Evolutionary conservation across 202 grass and related monocot genomes (phyloP).

Genomic region (Panicum hallii): DNA sequence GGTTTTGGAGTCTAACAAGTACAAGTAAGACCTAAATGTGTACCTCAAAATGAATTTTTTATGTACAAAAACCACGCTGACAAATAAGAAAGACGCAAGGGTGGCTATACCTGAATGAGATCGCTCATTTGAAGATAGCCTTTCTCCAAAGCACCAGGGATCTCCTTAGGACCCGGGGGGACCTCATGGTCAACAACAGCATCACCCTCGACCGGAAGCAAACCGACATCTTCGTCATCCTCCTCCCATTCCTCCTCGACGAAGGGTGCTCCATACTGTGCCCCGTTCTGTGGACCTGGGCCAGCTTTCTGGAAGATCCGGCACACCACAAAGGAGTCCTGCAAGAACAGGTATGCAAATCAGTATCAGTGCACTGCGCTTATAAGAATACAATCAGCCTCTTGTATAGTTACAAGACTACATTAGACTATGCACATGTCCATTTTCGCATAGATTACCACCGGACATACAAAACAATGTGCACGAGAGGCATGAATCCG

Average conservation of each 20-base stretch:
- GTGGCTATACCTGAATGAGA: slow-evolving; percentile 61
- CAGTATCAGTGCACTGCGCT: neutral
- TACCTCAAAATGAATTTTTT: neutral
- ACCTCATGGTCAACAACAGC: slow-evolving; percentile 38
- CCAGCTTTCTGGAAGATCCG: slow-evolving; percentile 94
- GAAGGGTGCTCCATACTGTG: slow-evolving; percentile 92
- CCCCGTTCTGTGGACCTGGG: slow-evolving; percentile 81
- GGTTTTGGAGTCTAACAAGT: neutral
- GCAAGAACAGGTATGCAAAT: slow-evolving; percentile 5
- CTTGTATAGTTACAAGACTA: no score
- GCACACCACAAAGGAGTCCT: slow-evolving; percentile 93
- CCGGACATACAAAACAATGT: neutral
- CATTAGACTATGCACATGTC: no score
- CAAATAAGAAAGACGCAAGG: neutral
- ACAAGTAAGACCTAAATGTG: slow-evolving; percentile 6
- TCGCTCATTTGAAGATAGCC: slow-evolving; percentile 79
- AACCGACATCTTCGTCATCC: slow-evolving; percentile 50
- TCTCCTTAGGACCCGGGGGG: slow-evolving; percentile 40
- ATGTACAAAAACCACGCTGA: neutral
- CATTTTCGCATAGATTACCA: neutral
- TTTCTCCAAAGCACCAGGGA: slow-evolving; percentile 60
- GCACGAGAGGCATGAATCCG: neutral
- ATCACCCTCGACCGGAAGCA: slow-evolving; percentile 45
- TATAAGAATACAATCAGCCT: neutral
- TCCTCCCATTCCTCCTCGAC: slow-evolving; percentile 94